phyloP scores from a whole-genome alignment of 129 eudicot species.

The Logfia minima region DNA sequence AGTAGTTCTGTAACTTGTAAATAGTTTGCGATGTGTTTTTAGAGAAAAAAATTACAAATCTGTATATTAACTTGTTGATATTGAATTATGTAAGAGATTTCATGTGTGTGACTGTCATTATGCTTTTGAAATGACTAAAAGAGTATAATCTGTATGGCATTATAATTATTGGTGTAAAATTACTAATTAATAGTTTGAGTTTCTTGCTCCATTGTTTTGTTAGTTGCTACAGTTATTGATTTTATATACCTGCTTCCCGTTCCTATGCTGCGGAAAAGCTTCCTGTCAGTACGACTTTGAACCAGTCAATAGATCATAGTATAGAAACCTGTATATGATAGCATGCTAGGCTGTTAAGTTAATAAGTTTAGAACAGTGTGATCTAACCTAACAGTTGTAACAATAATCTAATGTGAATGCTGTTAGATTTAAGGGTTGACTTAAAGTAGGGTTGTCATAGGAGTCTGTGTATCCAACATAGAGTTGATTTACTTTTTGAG shows the following conservation, averaged over 20 bases:
- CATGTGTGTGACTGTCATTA: not conserved
- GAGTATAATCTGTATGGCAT: not conserved
- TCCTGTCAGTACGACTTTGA: not conserved
- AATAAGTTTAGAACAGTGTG: not conserved
- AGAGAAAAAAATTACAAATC: no score
- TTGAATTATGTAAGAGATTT: not conserved
- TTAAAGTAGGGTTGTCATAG: not conserved
- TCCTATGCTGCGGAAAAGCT: not conserved
- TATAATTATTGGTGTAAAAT: no score
- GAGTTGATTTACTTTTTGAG: slow-evolving; percentile 9
- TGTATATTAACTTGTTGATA: not conserved
- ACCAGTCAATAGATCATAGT: not conserved
- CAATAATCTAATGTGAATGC: not conserved
- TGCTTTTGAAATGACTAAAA: not conserved
- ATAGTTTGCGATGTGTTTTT: no score
- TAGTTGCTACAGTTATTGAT: not conserved
- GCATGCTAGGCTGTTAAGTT: no score
- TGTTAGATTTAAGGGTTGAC: not conserved
- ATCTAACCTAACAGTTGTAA: not conserved
- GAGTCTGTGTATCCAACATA: not conserved
- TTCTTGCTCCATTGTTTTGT: not conserved
- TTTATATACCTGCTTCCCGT: not conserved
- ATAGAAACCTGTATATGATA: not conserved
- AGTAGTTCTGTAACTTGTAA: no score
- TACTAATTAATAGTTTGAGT: not conserved